Evolutionary conservation across 2,329 filamentous ascomycete species (phyloP), one percentile per base, ranked within the genome.

Genomic region (Herpotrichia juniperi): DNA sequence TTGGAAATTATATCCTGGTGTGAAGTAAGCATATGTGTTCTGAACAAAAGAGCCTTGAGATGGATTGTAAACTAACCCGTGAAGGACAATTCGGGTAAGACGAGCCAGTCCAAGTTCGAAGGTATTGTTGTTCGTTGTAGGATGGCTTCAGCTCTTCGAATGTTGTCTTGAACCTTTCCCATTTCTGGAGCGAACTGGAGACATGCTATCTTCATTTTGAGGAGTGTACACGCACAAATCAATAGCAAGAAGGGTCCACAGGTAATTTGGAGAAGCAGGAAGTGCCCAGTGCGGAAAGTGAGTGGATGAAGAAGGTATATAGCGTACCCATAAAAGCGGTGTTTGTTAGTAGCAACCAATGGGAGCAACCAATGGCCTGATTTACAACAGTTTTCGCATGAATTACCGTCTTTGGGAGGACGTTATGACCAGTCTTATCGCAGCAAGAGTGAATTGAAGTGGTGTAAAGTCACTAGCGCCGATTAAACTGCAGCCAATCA

Each of bases 31-130:
- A 40, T 10, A 4, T 25, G 10, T 10, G 19, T 14, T 6, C 7
- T 25, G 9, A 19, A 17, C 21, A 9, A 25, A 17, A 34, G 39
- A 42, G 39, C 12, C 14, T 11, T 10, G 22, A 7, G 10, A n/a
- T 11, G n/a, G n/a, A n/a, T n/a, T n/a, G n/a, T 21, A 8, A 3
- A 53, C 50, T 24, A 73, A 89, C 87, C 87, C 51, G 85, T 82
- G 66, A 93, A 91, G 1, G 90, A 88, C 69, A 93, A 76, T 67
- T 93, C 90, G 0, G 90, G 89, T 0, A 93, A 75, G 0, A 93
- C 84, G 0, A 94, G 77, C 25, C 93, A 79, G 65, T 91, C 88
- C 1, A 93, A 67, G 74, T 68, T 66, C 28, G 51, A 34, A 1
- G 67, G 69, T 16, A 70, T 59, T 14, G 50, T 53, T 79, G 83